Evolutionary conservation across 2,329 filamentous ascomycete genomes (phyloP), one percentile per base, ranked within the genome.

Genomic region (Ascosphaera aggregata): DNA sequence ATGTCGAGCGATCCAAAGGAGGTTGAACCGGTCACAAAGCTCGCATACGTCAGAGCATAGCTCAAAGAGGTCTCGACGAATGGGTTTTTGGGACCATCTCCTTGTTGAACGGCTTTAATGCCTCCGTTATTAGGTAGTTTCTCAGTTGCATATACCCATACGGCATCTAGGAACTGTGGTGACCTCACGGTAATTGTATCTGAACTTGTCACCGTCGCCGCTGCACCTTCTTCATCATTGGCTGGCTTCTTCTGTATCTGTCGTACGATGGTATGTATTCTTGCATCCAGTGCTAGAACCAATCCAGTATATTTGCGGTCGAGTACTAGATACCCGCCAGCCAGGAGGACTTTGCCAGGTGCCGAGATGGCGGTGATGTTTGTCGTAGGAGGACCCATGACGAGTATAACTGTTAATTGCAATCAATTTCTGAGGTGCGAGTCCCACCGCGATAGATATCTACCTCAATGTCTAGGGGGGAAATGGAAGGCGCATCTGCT

Each of bases 331-430:
- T 95, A 98, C 44, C 89, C 89, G 45, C 89, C 89, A 3, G 86
- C 82, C 40, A 95, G 70, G 46, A 98, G 71, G 43, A 98, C 89
- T 64, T 98, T 98, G 48, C 89, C 89, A 15, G 89, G 89, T 17
- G 89, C 86, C 45, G 89, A 95, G 46, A 92, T 71, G 51, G 75
- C 76, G 38, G 61, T 27, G 22, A 27, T 27, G 22, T 13, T 57
- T 40, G 48, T 44, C 18, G 44, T 47, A 56, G 40, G 36, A 19
- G 40, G 40, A 13, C 7, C 22, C 22, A 27, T 27, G 22, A n/a
- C n/a, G n/a, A n/a, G n/a, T n/a, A n/a, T n/a, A n/a, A n/a, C n/a
- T n/a, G n/a, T n/a, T n/a, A n/a, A n/a, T n/a, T n/a, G n/a, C n/a
- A n/a, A n/a, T n/a, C n/a, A n/a, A n/a, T n/a, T n/a, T n/a, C n/a